These are phyloP conservation scores for Microbotryum scabiosae DNA, from an alignment of 1,284 basidiomycete genomes.

Conservation along the genomic window DNA sequence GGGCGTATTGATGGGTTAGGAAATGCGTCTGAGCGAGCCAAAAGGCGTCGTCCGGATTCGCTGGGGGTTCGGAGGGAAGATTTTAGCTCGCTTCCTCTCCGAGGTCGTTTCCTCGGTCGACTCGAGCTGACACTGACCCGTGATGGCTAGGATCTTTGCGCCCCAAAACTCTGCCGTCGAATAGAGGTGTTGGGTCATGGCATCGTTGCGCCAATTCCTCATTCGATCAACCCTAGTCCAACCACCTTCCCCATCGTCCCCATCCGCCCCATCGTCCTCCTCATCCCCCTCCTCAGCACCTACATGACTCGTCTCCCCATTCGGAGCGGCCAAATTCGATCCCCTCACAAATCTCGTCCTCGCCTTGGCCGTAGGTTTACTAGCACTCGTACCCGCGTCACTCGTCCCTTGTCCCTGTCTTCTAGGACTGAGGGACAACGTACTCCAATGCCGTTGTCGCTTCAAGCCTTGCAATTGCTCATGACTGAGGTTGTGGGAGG, in stretches of 20 bases:
- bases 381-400: not conserved
- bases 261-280: constrained; percentile 44
- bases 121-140: constrained; percentile 54
- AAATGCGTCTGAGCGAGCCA: constrained; percentile 98
- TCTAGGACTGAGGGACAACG: constrained; percentile 24
- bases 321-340: not conserved
- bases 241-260: constrained; percentile 50
- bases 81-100: not conserved
- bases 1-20: constrained; percentile 85
- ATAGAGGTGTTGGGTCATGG: constrained; percentile 94
- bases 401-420: constrained; percentile 4
- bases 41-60: constrained; percentile 91
- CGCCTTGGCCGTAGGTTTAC: not conserved
- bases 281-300: not conserved
- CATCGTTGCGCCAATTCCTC: constrained; percentile 93
- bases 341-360: too few relatives aligned
- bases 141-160: constrained; percentile 88
- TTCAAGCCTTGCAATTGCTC: constrained; percentile 21
- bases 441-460: constrained; percentile 17
- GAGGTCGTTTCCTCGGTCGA: not conserved
- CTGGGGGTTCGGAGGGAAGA: constrained; percentile 44
- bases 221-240: constrained; percentile 90
- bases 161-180: constrained; percentile 98
- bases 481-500: constrained; percentile 6
- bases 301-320: not conserved